Evolutionary conservation across 192 early-diverging fungal genomes (phyloP).

Genomic region (Backusella tuberculispora): DNA sequence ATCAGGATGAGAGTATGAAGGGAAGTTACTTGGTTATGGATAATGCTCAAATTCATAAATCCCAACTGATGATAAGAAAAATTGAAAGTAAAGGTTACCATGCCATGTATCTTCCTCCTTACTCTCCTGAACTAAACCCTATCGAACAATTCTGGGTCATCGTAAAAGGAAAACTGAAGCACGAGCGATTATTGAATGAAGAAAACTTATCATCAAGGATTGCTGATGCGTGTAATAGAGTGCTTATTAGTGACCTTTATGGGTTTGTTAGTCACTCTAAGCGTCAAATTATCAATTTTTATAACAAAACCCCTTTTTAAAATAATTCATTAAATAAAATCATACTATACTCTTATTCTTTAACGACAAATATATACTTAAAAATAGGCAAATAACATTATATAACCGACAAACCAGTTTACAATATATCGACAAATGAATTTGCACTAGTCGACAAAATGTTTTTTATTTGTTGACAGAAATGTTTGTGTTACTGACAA

Average conservation of each 20-base stretch:
- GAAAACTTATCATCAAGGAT: constrained; percentile 1
- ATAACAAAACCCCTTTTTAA: not conserved
- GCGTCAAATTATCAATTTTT: not conserved
- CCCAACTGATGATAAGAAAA: constrained; percentile 2
- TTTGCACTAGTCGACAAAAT: too few species aligned
- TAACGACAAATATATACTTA: too few species aligned
- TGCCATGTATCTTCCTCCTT: constrained; percentile 24
- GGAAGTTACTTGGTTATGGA: constrained; percentile 32
- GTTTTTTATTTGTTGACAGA: too few species aligned
- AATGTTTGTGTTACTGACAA: too few species aligned
- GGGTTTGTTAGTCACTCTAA: not conserved
- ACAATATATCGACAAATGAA: not conserved
- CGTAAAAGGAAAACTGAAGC: constrained; percentile 21
- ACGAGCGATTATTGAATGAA: not conserved
- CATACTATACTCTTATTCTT: too few species aligned
- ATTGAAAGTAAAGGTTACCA: constrained; percentile 18
- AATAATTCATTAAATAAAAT: too few species aligned
- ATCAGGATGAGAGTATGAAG: not conserved
- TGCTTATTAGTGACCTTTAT: not conserved
- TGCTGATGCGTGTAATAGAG: not conserved
- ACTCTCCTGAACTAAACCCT: constrained; percentile 30
- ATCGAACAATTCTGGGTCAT: constrained; percentile 33
- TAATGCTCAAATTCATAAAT: constrained; percentile 21
- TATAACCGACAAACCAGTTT: too few species aligned
- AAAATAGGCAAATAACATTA: too few species aligned